Evolutionary conservation across 2,329 filamentous ascomycete species (phyloP), one percentile per base, ranked within the genome.

Genomic region (Diaporthe citrichinensis): DNA sequence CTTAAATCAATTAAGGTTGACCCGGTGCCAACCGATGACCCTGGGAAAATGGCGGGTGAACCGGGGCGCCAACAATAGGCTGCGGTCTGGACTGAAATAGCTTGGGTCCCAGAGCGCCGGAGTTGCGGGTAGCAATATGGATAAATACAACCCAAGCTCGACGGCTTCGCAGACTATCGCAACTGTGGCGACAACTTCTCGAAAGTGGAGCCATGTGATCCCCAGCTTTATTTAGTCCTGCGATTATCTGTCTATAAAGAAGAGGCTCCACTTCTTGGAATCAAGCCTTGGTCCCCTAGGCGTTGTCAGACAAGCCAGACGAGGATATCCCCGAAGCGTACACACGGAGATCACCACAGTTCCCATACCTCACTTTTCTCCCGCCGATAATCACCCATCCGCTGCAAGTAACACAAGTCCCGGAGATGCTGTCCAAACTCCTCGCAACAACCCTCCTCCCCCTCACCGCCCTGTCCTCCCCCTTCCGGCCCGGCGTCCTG

Each of bases 401-500:
- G 17, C n/a, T 23, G 28, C 7, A 53, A 53, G 15, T 3, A 39
- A 6, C 2, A 53, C 23, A 36, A 36, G 10, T 2, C 44, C 23
- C 46, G 1, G 46, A 46, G 15, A 72, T 72, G 71, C 44, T 72
- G 41, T 61, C 71, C 28, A 28, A 9, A 34, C 71, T 81, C 58
- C 74, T 80, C 25, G 57, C 76, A 25, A 57, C 74, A 55, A 77
- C 80, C 39, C 77, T 78, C 55, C 75, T 79, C 72, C 72, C 79
- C 23, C 75, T 80, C 17, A 23, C 65, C 46, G 75, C 79, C 69
- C 71, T 77, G 25, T 78, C 53, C 53, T 77, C 75, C 44, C 71
- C 71, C 58, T 31, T 73, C 71, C 71, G 17, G 1, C 69, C 28
- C 39, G 20, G 5, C 23, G 69, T 61, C 41, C 55, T 61, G 6